A percentile compares a stretch with the other conserved stretches of the same genome.
phyloP scores from a whole-genome alignment of 495 filamentous ascomycete genomes.

The Aspergillus ellipticus region DNA sequence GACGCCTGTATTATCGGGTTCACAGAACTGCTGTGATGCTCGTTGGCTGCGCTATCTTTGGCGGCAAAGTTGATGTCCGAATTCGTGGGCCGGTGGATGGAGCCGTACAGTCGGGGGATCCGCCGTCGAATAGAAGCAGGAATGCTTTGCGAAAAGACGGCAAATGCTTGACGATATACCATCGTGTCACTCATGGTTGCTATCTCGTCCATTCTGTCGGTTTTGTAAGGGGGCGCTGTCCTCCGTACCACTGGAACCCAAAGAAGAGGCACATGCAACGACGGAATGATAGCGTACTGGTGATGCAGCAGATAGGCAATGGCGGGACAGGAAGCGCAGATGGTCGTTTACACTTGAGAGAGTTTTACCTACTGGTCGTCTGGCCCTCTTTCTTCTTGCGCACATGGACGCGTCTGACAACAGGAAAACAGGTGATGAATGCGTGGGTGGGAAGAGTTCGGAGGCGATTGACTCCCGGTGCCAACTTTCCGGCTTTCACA shows the following conservation, averaged over 20 bases:
- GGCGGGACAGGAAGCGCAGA: not conserved
- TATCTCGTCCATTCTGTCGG: conserved; percentile 10
- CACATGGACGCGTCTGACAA: not conserved
- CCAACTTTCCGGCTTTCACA: not conserved
- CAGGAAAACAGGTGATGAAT: not conserved
- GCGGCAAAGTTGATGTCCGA: conserved; percentile 7
- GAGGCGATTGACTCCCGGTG: not conserved
- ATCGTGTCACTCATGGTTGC: conserved; percentile 9
- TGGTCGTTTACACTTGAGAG: not conserved
- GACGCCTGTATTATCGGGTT: conserved; percentile 15
- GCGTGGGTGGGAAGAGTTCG: not conserved
- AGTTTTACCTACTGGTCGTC: not conserved
- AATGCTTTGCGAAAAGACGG: conserved; percentile 24
- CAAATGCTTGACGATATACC: conserved; percentile 9
- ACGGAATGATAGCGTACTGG: not conserved
- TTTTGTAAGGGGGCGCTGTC: not conserved
- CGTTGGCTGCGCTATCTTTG: not conserved
- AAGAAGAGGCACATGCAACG: not conserved
- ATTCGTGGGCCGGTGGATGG: conserved; percentile 1
- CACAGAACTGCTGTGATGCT: not conserved
- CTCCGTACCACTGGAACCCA: too few species aligned
- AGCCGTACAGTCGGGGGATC: conserved; percentile 25
- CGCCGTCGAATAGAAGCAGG: conserved; percentile 33
- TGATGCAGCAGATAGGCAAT: not conserved
- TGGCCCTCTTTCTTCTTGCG: not conserved